A percentile compares a stretch with the other conserved stretches of the same genome.
These are phyloP conservation scores for Camellia oleifera DNA, from an alignment of 179 eudicot genomes.

Conservation along the genomic window DNA sequence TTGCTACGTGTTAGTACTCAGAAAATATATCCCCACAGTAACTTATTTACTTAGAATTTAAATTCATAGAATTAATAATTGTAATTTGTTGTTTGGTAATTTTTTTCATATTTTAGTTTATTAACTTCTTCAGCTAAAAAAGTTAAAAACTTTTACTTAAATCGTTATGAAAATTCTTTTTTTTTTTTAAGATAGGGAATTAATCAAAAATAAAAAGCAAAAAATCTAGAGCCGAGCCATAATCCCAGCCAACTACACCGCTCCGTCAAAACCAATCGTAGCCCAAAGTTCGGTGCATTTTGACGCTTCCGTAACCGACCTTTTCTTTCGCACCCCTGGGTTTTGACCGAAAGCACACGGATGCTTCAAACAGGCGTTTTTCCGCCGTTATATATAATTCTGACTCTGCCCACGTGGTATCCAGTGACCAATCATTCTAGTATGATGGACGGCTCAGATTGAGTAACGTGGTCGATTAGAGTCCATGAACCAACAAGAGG, in stretches of 20 bases:
- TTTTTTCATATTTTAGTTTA: too few relatives aligned
- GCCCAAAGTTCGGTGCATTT: slow-evolving; percentile 1
- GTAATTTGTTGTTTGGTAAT: too few relatives aligned
- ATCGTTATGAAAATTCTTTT: too few relatives aligned
- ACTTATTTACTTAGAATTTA: too few relatives aligned
- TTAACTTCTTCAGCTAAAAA: too few relatives aligned
- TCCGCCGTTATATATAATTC: background rate
- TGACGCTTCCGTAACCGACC: slow-evolving; percentile 16
- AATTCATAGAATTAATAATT: too few relatives aligned
- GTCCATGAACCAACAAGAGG: background rate
- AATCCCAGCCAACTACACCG: slow-evolving; percentile 10
- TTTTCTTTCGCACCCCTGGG: background rate
- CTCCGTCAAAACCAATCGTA: slow-evolving; percentile 1
- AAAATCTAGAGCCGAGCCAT: background rate
- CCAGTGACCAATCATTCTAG: background rate
- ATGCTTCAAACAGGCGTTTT: slow-evolving; percentile 11
- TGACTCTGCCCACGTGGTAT: background rate
- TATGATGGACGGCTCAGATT: background rate
- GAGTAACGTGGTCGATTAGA: slow-evolving; percentile 4
- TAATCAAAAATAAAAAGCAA: too few relatives aligned
- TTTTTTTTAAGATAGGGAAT: too few relatives aligned
- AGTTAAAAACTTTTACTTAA: too few relatives aligned
- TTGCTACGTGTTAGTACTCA: too few relatives aligned
- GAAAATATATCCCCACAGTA: too few relatives aligned
- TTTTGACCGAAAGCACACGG: slow-evolving; percentile 2